Conservation (phyloP, 768 basidiomycete species). For the Austroboletus festivus region DNA sequence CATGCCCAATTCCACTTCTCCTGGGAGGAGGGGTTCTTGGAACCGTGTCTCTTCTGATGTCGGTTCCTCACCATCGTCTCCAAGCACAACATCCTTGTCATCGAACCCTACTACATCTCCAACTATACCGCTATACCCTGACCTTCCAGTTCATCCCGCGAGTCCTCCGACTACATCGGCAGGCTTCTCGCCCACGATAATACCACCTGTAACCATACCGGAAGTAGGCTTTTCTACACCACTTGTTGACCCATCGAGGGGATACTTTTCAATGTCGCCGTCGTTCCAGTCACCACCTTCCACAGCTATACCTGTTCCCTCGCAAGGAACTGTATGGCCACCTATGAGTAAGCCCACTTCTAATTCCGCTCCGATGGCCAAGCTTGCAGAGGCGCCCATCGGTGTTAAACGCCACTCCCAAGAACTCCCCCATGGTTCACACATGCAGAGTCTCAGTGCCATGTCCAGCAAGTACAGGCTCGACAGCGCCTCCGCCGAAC, state of each 20-base stretch:
- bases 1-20: conserved; percentile 20
- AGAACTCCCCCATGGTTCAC: conserved; percentile 17
- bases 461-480: conserved; percentile 26
- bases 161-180: conserved; percentile 9
- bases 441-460: conserved; percentile 21
- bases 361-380: neutral
- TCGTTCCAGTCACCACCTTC: conserved; percentile 11
- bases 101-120: conserved; percentile 22
- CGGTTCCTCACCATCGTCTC: conserved; percentile 24
- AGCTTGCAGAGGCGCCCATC: conserved; percentile 1
- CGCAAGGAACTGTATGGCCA: conserved; percentile 20
- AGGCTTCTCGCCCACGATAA: conserved; percentile 7
- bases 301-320: conserved; percentile 6
- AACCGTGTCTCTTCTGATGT: conserved; percentile 17
- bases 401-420: conserved; percentile 18
- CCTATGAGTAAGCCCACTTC: neutral
- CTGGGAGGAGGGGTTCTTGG: conserved; percentile 35
- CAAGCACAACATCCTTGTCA: conserved; percentile 18
- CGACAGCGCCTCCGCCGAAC: conserved; percentile 12
- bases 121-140: conserved; percentile 20
- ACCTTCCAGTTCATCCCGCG: conserved; percentile 15
- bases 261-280: conserved; percentile 15
- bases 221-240: conserved; percentile 14
- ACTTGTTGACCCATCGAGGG: conserved; percentile 12
- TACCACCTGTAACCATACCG: conserved; percentile 10